These are phyloP conservation scores for Coprinopsis cinerea DNA, from an alignment of 768 basidiomycete genomes.

Conservation along the genomic window DNA sequence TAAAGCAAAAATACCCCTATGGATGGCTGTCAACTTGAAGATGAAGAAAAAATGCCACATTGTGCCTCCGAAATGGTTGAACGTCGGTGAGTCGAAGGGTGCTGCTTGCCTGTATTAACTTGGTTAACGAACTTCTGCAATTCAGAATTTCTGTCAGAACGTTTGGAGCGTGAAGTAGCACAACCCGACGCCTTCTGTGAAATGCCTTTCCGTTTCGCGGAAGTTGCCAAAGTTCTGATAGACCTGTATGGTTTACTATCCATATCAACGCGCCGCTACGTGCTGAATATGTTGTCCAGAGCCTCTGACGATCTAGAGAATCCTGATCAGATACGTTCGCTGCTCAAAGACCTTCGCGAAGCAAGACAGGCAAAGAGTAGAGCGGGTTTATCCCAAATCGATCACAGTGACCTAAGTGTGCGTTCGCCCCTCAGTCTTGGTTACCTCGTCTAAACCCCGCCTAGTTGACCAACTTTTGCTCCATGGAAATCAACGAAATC, in stretches of 20 bases:
- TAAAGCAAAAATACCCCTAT: slow-evolving; percentile 82
- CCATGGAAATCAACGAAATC: slow-evolving; percentile 94
- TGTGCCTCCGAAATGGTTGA: slow-evolving; percentile 85
- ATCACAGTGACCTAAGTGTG: slow-evolving; percentile 78
- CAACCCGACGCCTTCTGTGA: slow-evolving; percentile 61
- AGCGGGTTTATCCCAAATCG: slow-evolving; percentile 73
- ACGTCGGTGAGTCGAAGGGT: slow-evolving; percentile 53
- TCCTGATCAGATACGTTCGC: slow-evolving; percentile 74
- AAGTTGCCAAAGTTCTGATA: slow-evolving; percentile 87
- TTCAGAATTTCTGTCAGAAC: slow-evolving; percentile 75
- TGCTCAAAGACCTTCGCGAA: slow-evolving; percentile 94
- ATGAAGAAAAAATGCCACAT: slow-evolving; percentile 93
- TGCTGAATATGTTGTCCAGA: slow-evolving; percentile 32
- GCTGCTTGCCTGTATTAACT: not conserved
- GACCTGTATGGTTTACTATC: slow-evolving; percentile 62
- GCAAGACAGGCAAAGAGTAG: slow-evolving; percentile 92
- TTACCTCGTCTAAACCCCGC: not conserved
- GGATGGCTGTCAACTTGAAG: slow-evolving; percentile 95
- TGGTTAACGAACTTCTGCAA: not conserved
- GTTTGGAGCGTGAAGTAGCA: slow-evolving; percentile 69
- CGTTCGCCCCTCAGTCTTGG: slow-evolving; percentile 20
- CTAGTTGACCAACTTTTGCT: slow-evolving; percentile 78
- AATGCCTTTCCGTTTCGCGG: slow-evolving; percentile 84
- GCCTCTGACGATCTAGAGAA: slow-evolving; percentile 87
- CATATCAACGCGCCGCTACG: not conserved